These are phyloP conservation scores for Mrakia gelida DNA, from an alignment of 768 basidiomycete species.

Conservation along the genomic window DNA sequence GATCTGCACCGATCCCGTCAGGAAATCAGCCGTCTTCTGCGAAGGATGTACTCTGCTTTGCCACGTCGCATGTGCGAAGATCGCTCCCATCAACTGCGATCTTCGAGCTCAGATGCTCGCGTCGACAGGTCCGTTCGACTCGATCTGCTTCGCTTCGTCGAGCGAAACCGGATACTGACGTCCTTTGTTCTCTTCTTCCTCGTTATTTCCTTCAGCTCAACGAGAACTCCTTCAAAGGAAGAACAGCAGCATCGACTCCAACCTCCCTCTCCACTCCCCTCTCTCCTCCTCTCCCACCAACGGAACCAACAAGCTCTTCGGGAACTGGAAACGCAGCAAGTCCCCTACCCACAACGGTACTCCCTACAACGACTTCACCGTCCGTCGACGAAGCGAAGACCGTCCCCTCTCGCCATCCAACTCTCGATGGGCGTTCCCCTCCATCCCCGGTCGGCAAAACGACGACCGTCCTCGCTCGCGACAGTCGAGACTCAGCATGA, in stretches of 20 bases:
- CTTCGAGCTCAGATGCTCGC: slow-evolving; percentile 65
- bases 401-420: background rate
- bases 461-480: slow-evolving; percentile 23
- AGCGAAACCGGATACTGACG: too few species aligned
- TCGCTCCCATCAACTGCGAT: slow-evolving; percentile 75
- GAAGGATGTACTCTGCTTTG: slow-evolving; percentile 83
- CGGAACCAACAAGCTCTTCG: background rate
- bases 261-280: background rate
- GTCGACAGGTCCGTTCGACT: slow-evolving; percentile 7
- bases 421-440: slow-evolving; percentile 7
- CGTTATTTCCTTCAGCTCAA: background rate
- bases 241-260: background rate
- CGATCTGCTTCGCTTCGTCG: background rate
- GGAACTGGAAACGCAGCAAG: slow-evolving; percentile 11
- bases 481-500: slow-evolving; percentile 1
- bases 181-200: background rate
- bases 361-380: slow-evolving; percentile 1
- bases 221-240: slow-evolving; percentile 3
- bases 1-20: slow-evolving; percentile 71
- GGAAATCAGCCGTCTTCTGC: slow-evolving; percentile 82
- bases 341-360: background rate
- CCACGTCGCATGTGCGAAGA: slow-evolving; percentile 62
- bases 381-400: slow-evolving; percentile 5
- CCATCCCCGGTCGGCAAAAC: background rate
- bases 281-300: slow-evolving; percentile 12